phyloP scores from a whole-genome alignment of 768 basidiomycete species.

The Chalciporus chontae region DNA sequence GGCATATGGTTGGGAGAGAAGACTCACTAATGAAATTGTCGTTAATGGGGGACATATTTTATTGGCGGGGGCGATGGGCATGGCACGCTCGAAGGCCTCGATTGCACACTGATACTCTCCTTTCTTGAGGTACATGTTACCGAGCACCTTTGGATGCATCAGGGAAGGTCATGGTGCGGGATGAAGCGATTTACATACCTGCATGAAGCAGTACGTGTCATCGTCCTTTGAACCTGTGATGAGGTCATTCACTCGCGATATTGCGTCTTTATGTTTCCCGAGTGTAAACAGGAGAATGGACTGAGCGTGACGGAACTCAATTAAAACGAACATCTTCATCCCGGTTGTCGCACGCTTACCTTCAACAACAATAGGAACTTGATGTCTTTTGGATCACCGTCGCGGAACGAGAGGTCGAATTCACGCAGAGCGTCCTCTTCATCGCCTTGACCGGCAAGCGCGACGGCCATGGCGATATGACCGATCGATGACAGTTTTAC shows the following conservation, averaged over 20 bases:
- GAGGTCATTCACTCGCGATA: too few species aligned
- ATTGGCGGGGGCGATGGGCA: not conserved
- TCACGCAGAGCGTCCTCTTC: not conserved
- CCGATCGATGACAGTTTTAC: too few species aligned
- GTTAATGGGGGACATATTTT: too few species aligned
- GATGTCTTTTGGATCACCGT: not conserved
- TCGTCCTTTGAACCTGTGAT: not conserved
- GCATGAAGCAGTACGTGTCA: not conserved
- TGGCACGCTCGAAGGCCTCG: not conserved
- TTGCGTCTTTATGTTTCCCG: not conserved
- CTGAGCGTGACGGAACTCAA: not conserved
- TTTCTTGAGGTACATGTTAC: not conserved
- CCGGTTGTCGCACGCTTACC: not conserved
- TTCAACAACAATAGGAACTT: not conserved
- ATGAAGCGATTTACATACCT: not conserved
- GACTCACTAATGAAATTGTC: conserved; percentile 2
- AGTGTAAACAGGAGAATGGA: not conserved
- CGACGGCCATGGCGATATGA: too few species aligned
- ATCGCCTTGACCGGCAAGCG: not conserved
- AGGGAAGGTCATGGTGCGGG: not conserved
- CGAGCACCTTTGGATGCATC: not conserved
- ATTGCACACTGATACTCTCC: conserved; percentile 3
- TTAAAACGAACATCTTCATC: not conserved
- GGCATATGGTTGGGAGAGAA: not conserved
- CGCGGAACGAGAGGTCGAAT: conserved; percentile 1